Evolutionary conservation across 2,329 filamentous ascomycete species (phyloP).

Genomic region (Cladosporium sp.): DNA sequence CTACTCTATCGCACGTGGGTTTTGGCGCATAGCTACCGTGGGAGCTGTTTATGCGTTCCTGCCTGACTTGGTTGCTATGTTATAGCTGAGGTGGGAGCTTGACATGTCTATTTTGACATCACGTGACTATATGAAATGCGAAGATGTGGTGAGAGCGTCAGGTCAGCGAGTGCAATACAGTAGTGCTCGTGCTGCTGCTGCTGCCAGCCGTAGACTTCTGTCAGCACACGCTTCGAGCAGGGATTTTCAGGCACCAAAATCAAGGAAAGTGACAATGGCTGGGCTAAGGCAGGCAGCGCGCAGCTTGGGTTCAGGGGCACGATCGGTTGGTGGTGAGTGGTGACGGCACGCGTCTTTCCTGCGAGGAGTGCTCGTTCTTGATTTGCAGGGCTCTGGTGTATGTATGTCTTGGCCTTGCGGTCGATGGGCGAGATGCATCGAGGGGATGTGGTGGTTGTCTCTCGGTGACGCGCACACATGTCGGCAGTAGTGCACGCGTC

Average conservation of each 20-base stretch:
- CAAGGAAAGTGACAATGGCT: conserved; percentile 12
- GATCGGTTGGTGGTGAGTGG: background rate
- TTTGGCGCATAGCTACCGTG: background rate
- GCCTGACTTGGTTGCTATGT: background rate
- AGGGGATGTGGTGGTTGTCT: background rate
- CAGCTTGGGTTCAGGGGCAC: conserved; percentile 15
- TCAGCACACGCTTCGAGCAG: conserved; percentile 7
- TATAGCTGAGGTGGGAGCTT: background rate
- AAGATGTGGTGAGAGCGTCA: conserved; percentile 4
- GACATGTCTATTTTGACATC: background rate
- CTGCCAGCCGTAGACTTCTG: conserved; percentile 9
- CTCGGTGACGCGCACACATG: conserved; percentile 6
- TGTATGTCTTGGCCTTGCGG: background rate
- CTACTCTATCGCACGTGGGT: background rate
- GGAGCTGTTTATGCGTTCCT: conserved; percentile 4
- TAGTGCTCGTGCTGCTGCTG: background rate
- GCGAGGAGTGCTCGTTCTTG: background rate
- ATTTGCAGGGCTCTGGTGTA: background rate
- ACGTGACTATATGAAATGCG: background rate
- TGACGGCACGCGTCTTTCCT: background rate
- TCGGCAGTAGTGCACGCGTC: background rate
- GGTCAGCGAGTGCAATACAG: background rate
- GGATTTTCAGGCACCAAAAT: conserved; percentile 18
- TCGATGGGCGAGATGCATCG: background rate
- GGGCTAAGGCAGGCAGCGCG: conserved; percentile 15